Conservation (phyloP, 1,139 yeast species). For the Tardiomyces blankii region DNA sequence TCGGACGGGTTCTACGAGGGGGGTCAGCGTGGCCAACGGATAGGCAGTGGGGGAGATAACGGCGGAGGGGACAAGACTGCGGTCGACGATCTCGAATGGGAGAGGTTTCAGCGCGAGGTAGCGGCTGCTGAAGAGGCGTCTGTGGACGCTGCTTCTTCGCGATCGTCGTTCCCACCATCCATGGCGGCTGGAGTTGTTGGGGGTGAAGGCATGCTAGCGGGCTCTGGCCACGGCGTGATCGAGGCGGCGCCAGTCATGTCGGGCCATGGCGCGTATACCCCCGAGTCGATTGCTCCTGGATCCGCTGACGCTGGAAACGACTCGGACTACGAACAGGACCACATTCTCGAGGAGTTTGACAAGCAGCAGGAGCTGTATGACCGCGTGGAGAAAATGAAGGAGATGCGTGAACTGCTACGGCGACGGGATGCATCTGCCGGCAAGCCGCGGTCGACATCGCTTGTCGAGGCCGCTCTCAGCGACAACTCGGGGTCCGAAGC, state of each 20-base stretch:
- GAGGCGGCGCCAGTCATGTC: constrained; percentile 2
- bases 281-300: not conserved
- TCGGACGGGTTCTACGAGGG: not conserved
- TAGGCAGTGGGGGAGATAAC: not conserved
- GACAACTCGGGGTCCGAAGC: not conserved
- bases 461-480: not conserved
- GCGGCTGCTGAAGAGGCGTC: constrained; percentile 1
- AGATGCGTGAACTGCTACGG: not conserved
- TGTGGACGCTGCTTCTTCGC: not conserved
- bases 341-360: constrained; percentile 7
- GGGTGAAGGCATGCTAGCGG: not conserved
- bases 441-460: not conserved
- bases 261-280: not conserved
- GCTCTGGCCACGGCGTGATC: constrained; percentile 1
- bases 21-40: not conserved
- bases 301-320: not conserved
- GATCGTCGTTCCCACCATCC: not conserved
- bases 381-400: not conserved
- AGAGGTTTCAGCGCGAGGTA: constrained; percentile 11
- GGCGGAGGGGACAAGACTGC: not conserved
- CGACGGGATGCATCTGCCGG: not conserved
- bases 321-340: constrained; percentile 4
- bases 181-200: not conserved
- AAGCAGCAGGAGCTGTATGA: constrained; percentile 6
- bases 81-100: constrained; percentile 12